phyloP scores from a whole-genome alignment of 2,329 filamentous ascomycete genomes.

The Pseudogymnoascus pannorum region DNA sequence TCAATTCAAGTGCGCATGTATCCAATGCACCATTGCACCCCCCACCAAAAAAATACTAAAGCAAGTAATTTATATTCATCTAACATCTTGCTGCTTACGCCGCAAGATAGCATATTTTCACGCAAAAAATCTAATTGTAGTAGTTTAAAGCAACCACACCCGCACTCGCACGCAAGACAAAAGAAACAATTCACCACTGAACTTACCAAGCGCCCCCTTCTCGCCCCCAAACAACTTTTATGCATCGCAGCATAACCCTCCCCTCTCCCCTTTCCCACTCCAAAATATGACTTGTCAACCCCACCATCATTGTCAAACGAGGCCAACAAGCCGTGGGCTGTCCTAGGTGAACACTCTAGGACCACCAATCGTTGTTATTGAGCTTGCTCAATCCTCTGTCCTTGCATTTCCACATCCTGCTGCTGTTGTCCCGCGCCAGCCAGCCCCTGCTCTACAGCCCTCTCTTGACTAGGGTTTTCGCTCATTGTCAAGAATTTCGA shows the following conservation, averaged over 20 bases:
- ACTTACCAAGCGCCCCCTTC: not conserved
- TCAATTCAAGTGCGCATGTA: not conserved
- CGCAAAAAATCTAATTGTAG: not conserved
- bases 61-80: not conserved
- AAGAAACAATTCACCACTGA: slow-evolving; percentile 2
- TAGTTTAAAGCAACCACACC: not conserved
- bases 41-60: not conserved
- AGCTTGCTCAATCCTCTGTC: not conserved
- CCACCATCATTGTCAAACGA: not conserved
- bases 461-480: not conserved
- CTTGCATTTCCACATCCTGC: not conserved
- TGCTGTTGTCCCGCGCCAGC: not conserved
- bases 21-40: not conserved
- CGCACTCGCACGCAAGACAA: not conserved
- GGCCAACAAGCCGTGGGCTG: slow-evolving; percentile 2
- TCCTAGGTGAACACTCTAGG: slow-evolving; percentile 2
- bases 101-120: not conserved
- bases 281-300: not conserved
- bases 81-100: not conserved
- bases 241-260: not conserved
- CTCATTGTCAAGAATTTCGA: not conserved
- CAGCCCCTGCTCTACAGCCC: not conserved
- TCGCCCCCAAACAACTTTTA: not conserved
- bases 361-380: slow-evolving; percentile 9
- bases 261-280: not conserved